phyloP scores from a whole-genome alignment of 208 protist species.

The Leishmania tropica region DNA sequence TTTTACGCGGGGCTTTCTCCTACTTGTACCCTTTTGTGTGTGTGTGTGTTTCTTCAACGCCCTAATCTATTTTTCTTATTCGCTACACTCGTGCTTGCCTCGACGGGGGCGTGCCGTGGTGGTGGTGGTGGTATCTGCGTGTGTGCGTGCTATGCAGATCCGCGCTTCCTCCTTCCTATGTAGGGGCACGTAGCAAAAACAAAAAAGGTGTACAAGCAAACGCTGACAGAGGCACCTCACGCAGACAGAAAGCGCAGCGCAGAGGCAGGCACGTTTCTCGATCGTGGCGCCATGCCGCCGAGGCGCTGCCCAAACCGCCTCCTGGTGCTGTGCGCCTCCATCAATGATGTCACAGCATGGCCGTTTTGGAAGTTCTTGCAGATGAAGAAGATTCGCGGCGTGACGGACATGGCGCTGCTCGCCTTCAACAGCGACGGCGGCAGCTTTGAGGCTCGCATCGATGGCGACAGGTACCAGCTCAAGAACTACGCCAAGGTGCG shows the following conservation, averaged over 20 bases:
- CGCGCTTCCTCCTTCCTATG: not conserved
- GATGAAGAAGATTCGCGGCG: slow-evolving; percentile 80
- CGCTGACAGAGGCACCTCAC: not conserved
- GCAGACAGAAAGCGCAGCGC: not conserved
- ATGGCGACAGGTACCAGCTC: slow-evolving; percentile 64
- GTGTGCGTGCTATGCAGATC: not conserved
- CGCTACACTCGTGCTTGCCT: not conserved
- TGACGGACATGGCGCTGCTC: slow-evolving; percentile 79
- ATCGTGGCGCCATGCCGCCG: slow-evolving; percentile 14
- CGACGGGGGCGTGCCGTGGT: not conserved
- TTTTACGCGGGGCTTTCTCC: no score
- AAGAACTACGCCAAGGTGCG: slow-evolving; percentile 75
- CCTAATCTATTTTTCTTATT: no score
- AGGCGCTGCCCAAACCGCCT: slow-evolving; percentile 53
- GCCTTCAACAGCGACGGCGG: slow-evolving; percentile 88
- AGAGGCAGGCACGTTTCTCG: not conserved
- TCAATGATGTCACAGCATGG: slow-evolving; percentile 88
- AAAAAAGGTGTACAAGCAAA: not conserved
- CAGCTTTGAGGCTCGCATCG: slow-evolving; percentile 86
- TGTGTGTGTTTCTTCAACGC: no score
- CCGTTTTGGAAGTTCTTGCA: slow-evolving; percentile 91
- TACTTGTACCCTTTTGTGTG: not conserved
- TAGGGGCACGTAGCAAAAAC: not conserved
- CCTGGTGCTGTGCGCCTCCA: slow-evolving; percentile 75
- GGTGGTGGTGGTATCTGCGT: not conserved